These are phyloP conservation scores for Elsinoe arachidis DNA, from an alignment of 2,329 filamentous ascomycete genomes.

Conservation along the genomic window DNA sequence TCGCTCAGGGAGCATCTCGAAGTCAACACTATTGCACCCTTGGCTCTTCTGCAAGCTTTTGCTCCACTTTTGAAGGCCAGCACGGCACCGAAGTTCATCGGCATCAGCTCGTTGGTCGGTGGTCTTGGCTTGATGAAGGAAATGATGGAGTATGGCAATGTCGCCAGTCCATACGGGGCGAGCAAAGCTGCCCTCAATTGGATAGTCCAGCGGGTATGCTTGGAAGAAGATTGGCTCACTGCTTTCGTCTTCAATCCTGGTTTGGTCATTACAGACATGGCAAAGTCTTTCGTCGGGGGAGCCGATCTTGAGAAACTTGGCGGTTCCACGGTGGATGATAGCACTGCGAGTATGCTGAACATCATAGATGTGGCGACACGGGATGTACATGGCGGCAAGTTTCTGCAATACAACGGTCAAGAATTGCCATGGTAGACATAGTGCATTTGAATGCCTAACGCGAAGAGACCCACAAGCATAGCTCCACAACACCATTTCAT, in stretches of 20 bases:
- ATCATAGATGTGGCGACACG: background rate
- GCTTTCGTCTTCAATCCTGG: slow-evolving; percentile 27
- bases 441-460: background rate
- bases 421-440: slow-evolving; percentile 2
- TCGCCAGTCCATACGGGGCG: slow-evolving; percentile 36
- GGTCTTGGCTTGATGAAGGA: slow-evolving; percentile 9
- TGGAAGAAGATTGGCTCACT: slow-evolving; percentile 25
- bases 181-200: slow-evolving; percentile 37
- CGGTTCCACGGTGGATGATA: background rate
- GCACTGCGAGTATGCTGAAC: background rate
- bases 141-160: slow-evolving; percentile 17
- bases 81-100: slow-evolving; percentile 30
- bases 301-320: background rate
- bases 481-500: too few species aligned
- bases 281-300: background rate
- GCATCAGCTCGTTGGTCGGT: slow-evolving; percentile 22
- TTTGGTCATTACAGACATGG: slow-evolving; percentile 1
- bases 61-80: slow-evolving; percentile 29
- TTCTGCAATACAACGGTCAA: background rate
- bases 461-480: too few species aligned
- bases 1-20: slow-evolving; percentile 25
- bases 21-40: slow-evolving; percentile 30
- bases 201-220: slow-evolving; percentile 30
- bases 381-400: slow-evolving; percentile 3
- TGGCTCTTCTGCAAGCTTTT: slow-evolving; percentile 40